Conservation (phyloP, 139 green algal genomes). For the Volvox reticuliferus region DNA sequence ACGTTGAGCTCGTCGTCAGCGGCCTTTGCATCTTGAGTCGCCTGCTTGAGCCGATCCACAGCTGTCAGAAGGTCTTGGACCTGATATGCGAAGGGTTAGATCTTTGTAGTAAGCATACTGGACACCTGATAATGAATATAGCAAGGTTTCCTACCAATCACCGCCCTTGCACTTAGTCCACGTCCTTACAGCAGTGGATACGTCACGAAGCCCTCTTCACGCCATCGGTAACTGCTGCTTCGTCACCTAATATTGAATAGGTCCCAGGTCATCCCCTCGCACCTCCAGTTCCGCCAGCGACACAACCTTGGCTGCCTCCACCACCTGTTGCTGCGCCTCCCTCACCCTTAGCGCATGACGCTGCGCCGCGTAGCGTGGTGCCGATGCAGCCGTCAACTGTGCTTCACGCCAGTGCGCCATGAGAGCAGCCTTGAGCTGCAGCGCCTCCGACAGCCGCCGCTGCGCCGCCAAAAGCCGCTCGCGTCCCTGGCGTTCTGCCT, state of each 20-base stretch:
- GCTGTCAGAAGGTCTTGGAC: slow-evolving; percentile 5
- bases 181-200: too few species aligned
- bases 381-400: background rate
- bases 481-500: slow-evolving; percentile 19
- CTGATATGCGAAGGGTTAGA: background rate
- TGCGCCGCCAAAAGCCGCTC: slow-evolving; percentile 32
- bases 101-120: too few species aligned
- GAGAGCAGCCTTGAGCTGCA: slow-evolving; percentile 35
- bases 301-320: slow-evolving; percentile 33
- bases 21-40: background rate
- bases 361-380: slow-evolving; percentile 22
- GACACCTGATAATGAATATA: too few species aligned
- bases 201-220: too few species aligned
- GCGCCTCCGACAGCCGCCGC: slow-evolving; percentile 45
- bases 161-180: too few species aligned
- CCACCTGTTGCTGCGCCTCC: slow-evolving; percentile 37
- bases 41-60: background rate
- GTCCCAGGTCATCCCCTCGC: background rate
- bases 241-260: too few species aligned
- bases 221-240: too few species aligned
- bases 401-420: slow-evolving; percentile 17
- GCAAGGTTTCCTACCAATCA: too few species aligned
- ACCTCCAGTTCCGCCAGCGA: slow-evolving; percentile 34
- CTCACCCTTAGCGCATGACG: slow-evolving; percentile 28
- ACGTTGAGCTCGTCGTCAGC: background rate